Evolutionary conservation across 1,139 yeast genomes (phyloP), one percentile per base, ranked within the genome.

Genomic region (Candida frijolesensis): DNA sequence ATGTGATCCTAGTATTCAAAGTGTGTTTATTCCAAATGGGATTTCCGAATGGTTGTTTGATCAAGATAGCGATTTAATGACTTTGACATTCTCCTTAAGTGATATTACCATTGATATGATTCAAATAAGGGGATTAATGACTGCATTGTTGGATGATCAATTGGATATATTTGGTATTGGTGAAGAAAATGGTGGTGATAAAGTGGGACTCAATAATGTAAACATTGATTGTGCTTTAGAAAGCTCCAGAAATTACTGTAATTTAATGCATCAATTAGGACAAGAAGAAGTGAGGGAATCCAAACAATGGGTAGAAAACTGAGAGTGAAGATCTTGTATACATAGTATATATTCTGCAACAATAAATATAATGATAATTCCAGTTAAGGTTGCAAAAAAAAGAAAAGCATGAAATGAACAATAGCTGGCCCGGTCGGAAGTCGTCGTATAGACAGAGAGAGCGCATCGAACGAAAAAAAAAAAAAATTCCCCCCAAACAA

Each of bases 21-120:
- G 57, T 51, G 68, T 66, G 2, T 55, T 71, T 15, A 68, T 72
- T 34, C 76, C 78, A 3, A 72, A 71, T 51, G 74, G 76, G 3
- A 60, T 72, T 8, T 63, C 71, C 6, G 49, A 61, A 0, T 71
- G 74, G 74, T 57, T 14, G 15, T 47, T 22, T 51, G 47, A 10
- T 42, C 33, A n/a, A 45, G 55, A 44, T 37, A 42, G 3, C 47
- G 78, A 73, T 54, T 60, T 62, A 38, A 34, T 71, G 53, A 65
- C 76, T 0, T 53, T 74, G 44, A 54, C 72, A 30, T 56, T 71
- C 12, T 69, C 76, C 1, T 58, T 72, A 10, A 60, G 71, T 14
- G 79, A 74, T 51, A 61, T 57, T 42, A 71, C 77, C 0, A 68
- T 70, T 14, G 71, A 71, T 45, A 59, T 57, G 30, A 59, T 73